Evolutionary conservation across 495 filamentous ascomycete species (phyloP).

Genomic region (Podospora pseudoanserina): DNA sequence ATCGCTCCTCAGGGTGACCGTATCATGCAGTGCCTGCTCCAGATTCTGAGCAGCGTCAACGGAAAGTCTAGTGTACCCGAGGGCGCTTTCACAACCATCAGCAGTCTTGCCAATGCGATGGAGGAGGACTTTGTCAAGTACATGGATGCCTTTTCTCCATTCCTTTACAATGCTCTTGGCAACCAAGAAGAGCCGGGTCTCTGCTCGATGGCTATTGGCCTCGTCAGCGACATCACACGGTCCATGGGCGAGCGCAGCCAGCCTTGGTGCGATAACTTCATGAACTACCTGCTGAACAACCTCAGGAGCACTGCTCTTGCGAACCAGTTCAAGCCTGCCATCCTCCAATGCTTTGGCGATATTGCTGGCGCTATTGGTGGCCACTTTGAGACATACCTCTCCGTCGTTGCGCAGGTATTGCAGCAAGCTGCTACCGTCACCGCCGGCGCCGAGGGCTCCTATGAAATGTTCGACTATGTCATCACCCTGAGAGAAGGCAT

Average conservation of each 20-base stretch:
- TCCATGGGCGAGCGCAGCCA: slow-evolving; percentile 84
- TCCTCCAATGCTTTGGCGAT: slow-evolving; percentile 96
- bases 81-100: slow-evolving; percentile 83
- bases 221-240: slow-evolving; percentile 92
- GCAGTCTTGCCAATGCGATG: slow-evolving; percentile 77
- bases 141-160: slow-evolving; percentile 90
- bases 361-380: slow-evolving; percentile 94
- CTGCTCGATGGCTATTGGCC: slow-evolving; percentile 94
- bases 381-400: slow-evolving; percentile 87
- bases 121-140: slow-evolving; percentile 93
- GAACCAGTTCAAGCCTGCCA: slow-evolving; percentile 97
- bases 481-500: slow-evolving; percentile 92
- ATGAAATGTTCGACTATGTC: slow-evolving; percentile 94
- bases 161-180: slow-evolving; percentile 84
- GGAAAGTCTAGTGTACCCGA: slow-evolving; percentile 93
- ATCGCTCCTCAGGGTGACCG: slow-evolving; percentile 86
- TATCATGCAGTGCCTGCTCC: slow-evolving; percentile 85
- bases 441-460: slow-evolving; percentile 62
- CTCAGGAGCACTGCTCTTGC: slow-evolving; percentile 73
- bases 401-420: slow-evolving; percentile 86
- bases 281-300: slow-evolving; percentile 92
- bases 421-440: slow-evolving; percentile 86
- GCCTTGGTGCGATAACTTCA: slow-evolving; percentile 93
- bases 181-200: slow-evolving; percentile 93
- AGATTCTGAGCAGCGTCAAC: slow-evolving; percentile 71